Percentiles rank a stretch among this genome's conserved stretches.
phyloP scores from a whole-genome alignment of 1,284 basidiomycete species.

The Tilletia indica region DNA sequence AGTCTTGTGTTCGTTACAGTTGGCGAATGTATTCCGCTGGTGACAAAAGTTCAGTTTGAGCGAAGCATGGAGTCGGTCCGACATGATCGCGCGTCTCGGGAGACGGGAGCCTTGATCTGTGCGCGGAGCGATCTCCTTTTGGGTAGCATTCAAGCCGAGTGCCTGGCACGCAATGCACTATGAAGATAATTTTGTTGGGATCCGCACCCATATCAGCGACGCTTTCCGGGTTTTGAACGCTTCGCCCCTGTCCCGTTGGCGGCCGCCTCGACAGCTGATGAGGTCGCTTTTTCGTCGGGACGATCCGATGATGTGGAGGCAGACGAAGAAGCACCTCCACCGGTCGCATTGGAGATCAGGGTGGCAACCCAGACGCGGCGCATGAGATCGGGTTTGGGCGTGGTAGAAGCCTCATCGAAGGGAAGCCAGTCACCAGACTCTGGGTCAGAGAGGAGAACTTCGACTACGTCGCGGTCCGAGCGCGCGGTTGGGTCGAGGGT shows the following conservation, averaged over 20 bases:
- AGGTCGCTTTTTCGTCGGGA: neutral
- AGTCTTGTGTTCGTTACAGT: too few relatives aligned
- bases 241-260: neutral
- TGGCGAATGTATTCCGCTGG: too few relatives aligned
- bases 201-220: neutral
- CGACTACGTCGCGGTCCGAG: slow-evolving; percentile 28
- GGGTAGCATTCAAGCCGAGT: too few relatives aligned
- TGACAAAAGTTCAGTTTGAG: too few relatives aligned
- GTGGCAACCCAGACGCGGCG: slow-evolving; percentile 8
- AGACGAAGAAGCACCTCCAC: neutral
- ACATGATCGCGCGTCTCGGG: too few relatives aligned
- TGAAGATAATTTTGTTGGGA: too few relatives aligned
- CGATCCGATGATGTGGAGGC: neutral
- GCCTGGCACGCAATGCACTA: too few relatives aligned
- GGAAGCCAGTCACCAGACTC: slow-evolving; percentile 34
- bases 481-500: neutral
- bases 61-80: too few relatives aligned
- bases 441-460: slow-evolving; percentile 41
- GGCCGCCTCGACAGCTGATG: neutral
- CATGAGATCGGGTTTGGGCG: neutral
- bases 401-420: slow-evolving; percentile 29
- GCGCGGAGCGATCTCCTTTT: too few relatives aligned
- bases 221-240: neutral
- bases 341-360: neutral
- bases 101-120: too few relatives aligned